Conservation (phyloP, 1,139 yeast species). For the Debaryomyces psychrophilus region DNA sequence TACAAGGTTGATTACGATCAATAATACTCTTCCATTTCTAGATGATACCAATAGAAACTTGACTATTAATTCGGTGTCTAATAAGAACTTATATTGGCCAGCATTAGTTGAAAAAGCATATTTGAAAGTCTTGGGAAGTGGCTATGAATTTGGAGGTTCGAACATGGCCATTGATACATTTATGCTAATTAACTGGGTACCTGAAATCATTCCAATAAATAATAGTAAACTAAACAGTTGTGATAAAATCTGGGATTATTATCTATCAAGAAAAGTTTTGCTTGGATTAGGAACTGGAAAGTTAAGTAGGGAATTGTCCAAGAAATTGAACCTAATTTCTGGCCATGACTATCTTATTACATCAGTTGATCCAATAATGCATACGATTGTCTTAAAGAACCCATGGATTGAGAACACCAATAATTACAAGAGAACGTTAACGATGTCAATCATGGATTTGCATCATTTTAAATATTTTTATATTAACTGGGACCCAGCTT, state of each 20-base stretch:
- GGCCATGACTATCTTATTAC: conserved; percentile 70
- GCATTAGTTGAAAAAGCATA: conserved; percentile 79
- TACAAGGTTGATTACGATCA: conserved; percentile 51
- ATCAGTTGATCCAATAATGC: conserved; percentile 11
- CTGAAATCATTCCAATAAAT: conserved; percentile 55
- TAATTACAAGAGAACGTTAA: conserved; percentile 22
- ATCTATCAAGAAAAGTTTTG: conserved; percentile 41
- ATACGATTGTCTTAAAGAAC: conserved; percentile 44
- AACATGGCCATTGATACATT: conserved; percentile 78
- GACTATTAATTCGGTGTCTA: conserved; percentile 44
- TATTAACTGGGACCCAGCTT: conserved; percentile 64
- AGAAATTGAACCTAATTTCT: conserved; percentile 46
- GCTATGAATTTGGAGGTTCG: conserved; percentile 72
- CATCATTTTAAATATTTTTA: conserved; percentile 60
- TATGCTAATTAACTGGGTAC: conserved; percentile 71
- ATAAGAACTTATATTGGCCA: conserved; percentile 58
- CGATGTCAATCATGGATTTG: conserved; percentile 28
- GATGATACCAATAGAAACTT: conserved; percentile 25
- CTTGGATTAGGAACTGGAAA: conserved; percentile 74
- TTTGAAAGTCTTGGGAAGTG: conserved; percentile 60
- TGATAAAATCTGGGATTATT: conserved; percentile 36
- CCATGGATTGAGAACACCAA: conserved; percentile 47
- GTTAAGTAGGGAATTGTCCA: conserved; percentile 40
- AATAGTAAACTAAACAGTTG: conserved; percentile 30
- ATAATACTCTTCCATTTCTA: conserved; percentile 45